Conservation (phyloP, 2,329 filamentous ascomycete genomes). For the Sarocladium strictum region DNA sequence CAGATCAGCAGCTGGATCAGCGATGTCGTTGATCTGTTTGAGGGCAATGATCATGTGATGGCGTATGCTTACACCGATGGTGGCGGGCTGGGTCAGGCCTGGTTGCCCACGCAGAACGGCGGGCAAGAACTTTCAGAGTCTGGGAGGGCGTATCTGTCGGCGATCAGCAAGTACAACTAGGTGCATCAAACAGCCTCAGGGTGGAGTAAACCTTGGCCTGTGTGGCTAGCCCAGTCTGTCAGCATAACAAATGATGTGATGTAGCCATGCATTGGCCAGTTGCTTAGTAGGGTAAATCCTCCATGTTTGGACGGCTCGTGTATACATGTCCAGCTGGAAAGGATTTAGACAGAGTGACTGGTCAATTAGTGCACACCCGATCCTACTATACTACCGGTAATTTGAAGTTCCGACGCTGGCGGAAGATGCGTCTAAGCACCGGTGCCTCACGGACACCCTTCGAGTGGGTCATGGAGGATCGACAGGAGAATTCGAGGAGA, state of each 20-base stretch:
- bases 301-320: neutral
- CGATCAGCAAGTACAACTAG: conserved; percentile 14
- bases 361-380: neutral
- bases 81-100: conserved; percentile 11
- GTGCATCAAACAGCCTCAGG: neutral
- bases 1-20: too few relatives aligned
- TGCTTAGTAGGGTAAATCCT: neutral
- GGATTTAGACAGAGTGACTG: neutral
- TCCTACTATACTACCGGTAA: neutral
- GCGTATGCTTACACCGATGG: conserved; percentile 16
- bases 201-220: neutral
- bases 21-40: conserved; percentile 13
- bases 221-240: neutral
- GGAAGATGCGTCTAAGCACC: neutral
- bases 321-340: neutral
- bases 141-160: conserved; percentile 14
- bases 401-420: neutral
- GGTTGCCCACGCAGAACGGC: conserved; percentile 11
- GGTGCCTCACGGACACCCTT: neutral
- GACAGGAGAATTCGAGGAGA: too few relatives aligned
- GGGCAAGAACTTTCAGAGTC: conserved; percentile 13
- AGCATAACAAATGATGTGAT: neutral
- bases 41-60: conserved; percentile 13
- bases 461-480: neutral
- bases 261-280: neutral